Conservation (phyloP, 371 early-diverging fungal species). For the Circinella minor region DNA sequence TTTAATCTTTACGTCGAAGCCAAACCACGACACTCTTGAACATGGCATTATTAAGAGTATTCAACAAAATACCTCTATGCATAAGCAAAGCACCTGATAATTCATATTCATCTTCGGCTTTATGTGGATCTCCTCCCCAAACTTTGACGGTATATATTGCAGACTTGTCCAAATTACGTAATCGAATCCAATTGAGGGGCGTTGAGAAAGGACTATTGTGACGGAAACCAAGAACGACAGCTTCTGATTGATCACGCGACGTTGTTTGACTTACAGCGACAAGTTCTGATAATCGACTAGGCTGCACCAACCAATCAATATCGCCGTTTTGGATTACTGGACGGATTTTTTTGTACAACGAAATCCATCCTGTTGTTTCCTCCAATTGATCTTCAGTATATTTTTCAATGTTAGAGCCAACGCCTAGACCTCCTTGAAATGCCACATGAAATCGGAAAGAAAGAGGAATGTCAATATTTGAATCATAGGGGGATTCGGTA, state of each 20-base stretch:
- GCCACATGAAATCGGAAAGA: constrained; percentile 46
- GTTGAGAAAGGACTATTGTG: constrained; percentile 32
- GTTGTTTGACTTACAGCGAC: constrained; percentile 30
- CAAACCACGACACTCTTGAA: constrained; percentile 19
- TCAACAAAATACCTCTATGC: constrained; percentile 26
- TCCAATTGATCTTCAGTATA: constrained; percentile 17
- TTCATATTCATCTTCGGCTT: constrained; percentile 18
- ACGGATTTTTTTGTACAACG: constrained; percentile 37
- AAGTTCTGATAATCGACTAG: constrained; percentile 11
- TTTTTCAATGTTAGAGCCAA: constrained; percentile 32
- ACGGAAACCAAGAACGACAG: constrained; percentile 40
- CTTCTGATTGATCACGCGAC: constrained; percentile 15
- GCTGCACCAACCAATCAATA: constrained; percentile 39
- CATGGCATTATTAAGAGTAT: constrained; percentile 10
- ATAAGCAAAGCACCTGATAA: constrained; percentile 36
- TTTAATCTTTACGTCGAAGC: neutral
- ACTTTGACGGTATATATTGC: constrained; percentile 23
- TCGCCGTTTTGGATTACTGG: constrained; percentile 34
- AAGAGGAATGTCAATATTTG: constrained; percentile 26
- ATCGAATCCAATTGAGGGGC: constrained; percentile 27
- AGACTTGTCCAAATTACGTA: constrained; percentile 20
- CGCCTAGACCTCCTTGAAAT: constrained; percentile 43
- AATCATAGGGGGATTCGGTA: constrained; percentile 32
- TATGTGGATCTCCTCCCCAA: constrained; percentile 28
- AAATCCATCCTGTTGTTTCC: constrained; percentile 34